Evolutionary conservation across 108 stramenopile genomes (phyloP).

Genomic region (Cylindrotheca fusiformis): DNA sequence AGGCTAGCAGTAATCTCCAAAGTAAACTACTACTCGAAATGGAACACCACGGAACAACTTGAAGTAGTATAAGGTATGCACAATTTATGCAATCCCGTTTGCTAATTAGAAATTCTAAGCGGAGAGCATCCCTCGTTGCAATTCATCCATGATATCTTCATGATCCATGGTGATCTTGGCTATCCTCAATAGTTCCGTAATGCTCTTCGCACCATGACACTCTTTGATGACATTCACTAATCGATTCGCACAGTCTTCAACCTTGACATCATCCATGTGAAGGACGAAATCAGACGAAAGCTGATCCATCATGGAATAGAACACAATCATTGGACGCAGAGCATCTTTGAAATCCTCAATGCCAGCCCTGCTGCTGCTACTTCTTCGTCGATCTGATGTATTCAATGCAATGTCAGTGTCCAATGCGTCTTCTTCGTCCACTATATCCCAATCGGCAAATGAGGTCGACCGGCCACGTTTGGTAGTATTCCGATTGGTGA

Average conservation of each 20-base stretch:
- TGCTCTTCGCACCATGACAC: slow-evolving; percentile 51
- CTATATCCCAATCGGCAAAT: slow-evolving; percentile 64
- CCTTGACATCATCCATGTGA: slow-evolving; percentile 53
- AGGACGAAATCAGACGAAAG: slow-evolving; percentile 61
- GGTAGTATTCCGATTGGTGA: slow-evolving; percentile 30
- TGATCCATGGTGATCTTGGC: slow-evolving; percentile 55
- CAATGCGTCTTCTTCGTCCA: slow-evolving; percentile 28
- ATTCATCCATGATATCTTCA: slow-evolving; percentile 55
- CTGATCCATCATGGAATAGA: slow-evolving; percentile 72
- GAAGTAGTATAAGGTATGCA: too few relatives aligned
- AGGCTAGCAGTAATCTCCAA: too few relatives aligned
- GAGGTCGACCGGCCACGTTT: slow-evolving; percentile 39
- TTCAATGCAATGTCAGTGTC: slow-evolving; percentile 13
- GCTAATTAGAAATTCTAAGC: slow-evolving; percentile 4
- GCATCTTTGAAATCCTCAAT: slow-evolving; percentile 60
- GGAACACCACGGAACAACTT: too few relatives aligned
- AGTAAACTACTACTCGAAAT: too few relatives aligned
- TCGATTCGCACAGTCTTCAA: slow-evolving; percentile 45
- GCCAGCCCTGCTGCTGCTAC: slow-evolving; percentile 10
- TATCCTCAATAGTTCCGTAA: slow-evolving; percentile 57
- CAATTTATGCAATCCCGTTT: too few relatives aligned
- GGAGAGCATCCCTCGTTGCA: slow-evolving; percentile 58
- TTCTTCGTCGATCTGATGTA: slow-evolving; percentile 2
- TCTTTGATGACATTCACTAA: slow-evolving; percentile 52
- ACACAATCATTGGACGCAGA: slow-evolving; percentile 72